A percentile compares a stretch with the other conserved stretches of the same genome.
These are phyloP conservation scores for Aphanomyces stellatus DNA, from an alignment of 352 stramenopile species.

Conservation along the genomic window DNA sequence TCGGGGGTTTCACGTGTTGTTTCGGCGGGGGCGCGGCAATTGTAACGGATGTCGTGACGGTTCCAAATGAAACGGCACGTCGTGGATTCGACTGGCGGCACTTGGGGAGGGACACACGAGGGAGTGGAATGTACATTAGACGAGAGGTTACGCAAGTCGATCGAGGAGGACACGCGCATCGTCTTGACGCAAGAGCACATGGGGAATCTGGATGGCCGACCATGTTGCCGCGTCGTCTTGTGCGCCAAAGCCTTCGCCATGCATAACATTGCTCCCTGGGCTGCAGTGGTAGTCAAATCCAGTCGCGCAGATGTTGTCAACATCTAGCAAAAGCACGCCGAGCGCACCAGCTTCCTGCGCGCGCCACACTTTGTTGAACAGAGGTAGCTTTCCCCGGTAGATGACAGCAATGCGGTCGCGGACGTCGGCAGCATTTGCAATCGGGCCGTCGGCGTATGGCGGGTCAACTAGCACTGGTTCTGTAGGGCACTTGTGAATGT, in stretches of 20 bases:
- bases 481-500: not conserved
- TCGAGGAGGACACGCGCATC: slow-evolving; percentile 7
- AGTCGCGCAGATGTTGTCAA: slow-evolving; percentile 32
- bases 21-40: too few species aligned
- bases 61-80: not conserved
- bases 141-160: not conserved
- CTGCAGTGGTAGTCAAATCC: slow-evolving; percentile 75
- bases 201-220: slow-evolving; percentile 47
- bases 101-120: too few species aligned
- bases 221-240: slow-evolving; percentile 47
- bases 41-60: too few species aligned
- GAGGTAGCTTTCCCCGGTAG: slow-evolving; percentile 37
- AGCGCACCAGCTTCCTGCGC: slow-evolving; percentile 57
- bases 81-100: too few species aligned
- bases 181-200: slow-evolving; percentile 30
- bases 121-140: too few species aligned
- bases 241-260: slow-evolving; percentile 48
- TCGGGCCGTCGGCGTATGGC: slow-evolving; percentile 36
- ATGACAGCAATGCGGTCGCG: slow-evolving; percentile 50
- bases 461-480: slow-evolving; percentile 59
- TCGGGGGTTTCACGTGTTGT: not conserved
- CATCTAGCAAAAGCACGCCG: slow-evolving; percentile 53
- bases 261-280: slow-evolving; percentile 35
- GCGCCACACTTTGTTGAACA: slow-evolving; percentile 61
- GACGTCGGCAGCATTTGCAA: slow-evolving; percentile 42